A percentile compares a stretch with the other conserved stretches of the same genome.
These are phyloP conservation scores for Aquanectria penicillioides DNA, from an alignment of 2,329 filamentous ascomycete species.

Conservation along the genomic window DNA sequence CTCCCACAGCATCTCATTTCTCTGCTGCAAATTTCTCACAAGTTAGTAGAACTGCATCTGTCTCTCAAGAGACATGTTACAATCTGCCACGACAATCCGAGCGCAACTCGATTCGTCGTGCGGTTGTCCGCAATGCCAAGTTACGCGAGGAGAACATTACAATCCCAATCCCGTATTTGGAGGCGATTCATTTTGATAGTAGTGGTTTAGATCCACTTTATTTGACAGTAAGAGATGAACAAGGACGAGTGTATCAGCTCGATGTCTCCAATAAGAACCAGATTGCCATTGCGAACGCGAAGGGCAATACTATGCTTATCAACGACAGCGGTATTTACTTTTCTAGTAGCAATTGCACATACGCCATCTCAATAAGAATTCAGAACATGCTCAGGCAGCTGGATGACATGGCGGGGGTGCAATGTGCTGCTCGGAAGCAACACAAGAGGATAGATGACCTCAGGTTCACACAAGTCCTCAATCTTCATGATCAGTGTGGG, in stretches of 20 bases:
- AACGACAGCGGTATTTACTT: conserved; percentile 48
- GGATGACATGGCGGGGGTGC: conserved; percentile 42
- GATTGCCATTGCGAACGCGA: conserved; percentile 45
- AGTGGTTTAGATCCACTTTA: conserved; percentile 46
- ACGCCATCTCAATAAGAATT: conserved; percentile 46
- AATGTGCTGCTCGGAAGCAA: conserved; percentile 40
- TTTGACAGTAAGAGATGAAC: conserved; percentile 45
- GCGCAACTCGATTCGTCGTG: conserved; percentile 37
- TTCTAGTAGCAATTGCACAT: conserved; percentile 45
- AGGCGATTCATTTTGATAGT: conserved; percentile 48
- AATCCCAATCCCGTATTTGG: conserved; percentile 49
- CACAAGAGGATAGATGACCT: conserved; percentile 39
- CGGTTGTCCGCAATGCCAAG: conserved; percentile 45
- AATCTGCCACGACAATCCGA: conserved; percentile 38
- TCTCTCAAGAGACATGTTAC: conserved; percentile 45
- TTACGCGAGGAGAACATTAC: conserved; percentile 43
- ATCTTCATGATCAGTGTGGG: conserved; percentile 49
- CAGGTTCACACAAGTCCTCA: conserved; percentile 45
- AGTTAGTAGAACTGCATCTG: conserved; percentile 42
- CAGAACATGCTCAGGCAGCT: conserved; percentile 48
- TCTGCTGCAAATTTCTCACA: conserved; percentile 47
- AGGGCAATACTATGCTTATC: conserved; percentile 46
- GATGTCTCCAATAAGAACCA: conserved; percentile 48
- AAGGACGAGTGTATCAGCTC: conserved; percentile 41
- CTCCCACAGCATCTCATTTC: conserved; percentile 26